Percentiles rank a stretch among this genome's conserved stretches.
Conservation (phyloP, 176 grass and related monocot genomes). For the Oryza meridionalis region DNA sequence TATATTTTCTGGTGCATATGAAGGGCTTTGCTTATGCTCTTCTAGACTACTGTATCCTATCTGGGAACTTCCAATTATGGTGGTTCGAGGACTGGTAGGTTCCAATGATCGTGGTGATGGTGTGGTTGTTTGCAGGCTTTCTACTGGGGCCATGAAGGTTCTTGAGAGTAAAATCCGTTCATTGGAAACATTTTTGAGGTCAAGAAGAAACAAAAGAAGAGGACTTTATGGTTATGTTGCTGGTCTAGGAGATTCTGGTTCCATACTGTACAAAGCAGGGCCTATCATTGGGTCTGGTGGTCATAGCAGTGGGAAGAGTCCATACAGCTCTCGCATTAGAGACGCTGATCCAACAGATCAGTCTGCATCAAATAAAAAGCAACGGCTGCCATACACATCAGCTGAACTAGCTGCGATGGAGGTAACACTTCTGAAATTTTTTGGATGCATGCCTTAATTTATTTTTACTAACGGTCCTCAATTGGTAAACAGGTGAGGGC, state of each 20-base stretch:
- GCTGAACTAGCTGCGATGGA: conserved; percentile 96
- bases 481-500: conserved; percentile 82
- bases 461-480: conserved; percentile 30
- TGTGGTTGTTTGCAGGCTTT: conserved; percentile 75
- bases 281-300: conserved; percentile 50
- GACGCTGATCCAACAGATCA: conserved; percentile 50
- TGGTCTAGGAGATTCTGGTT: conserved; percentile 87
- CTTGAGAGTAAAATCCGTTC: conserved; percentile 87
- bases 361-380: conserved; percentile 70
- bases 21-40: conserved; percentile 95
- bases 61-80: conserved; percentile 89
- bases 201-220: conserved; percentile 94
- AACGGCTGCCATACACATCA: conserved; percentile 67
- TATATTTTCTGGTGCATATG: conserved; percentile 92
- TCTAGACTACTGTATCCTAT: conserved; percentile 91
- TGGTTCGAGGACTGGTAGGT: conserved; percentile 65
- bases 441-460: conserved; percentile 17
- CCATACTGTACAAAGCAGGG: conserved; percentile 84
- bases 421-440: conserved; percentile 52
- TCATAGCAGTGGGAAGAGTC: conserved; percentile 45
- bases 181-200: conserved; percentile 93
- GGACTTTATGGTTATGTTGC: conserved; percentile 95
- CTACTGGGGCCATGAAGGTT: conserved; percentile 75
- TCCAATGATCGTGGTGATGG: conserved; percentile 56
- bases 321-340: conserved; percentile 40